A percentile compares a stretch with the other conserved stretches of the same genome.
Conservation (phyloP, 2,329 filamentous ascomycete genomes). For the Calonectria pteridis region DNA sequence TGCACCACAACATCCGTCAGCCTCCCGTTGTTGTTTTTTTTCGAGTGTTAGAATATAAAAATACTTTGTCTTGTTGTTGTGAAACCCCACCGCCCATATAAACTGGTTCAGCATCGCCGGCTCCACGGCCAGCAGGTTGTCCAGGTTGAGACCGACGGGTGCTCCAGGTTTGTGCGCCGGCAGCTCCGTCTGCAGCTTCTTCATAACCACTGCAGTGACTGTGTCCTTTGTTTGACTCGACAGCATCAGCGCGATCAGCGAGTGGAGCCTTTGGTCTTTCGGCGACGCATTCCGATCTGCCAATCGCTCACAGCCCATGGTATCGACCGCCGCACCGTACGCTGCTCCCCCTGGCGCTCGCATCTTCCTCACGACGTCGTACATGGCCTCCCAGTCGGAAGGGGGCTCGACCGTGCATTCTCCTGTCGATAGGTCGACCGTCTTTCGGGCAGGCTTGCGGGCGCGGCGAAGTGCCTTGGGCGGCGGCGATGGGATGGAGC, state of each 20-base stretch:
- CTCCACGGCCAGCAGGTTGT: constrained; percentile 81
- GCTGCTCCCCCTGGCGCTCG: constrained; percentile 66
- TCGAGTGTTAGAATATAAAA: constrained; percentile 5
- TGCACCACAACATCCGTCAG: constrained; percentile 40
- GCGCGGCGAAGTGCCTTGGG: constrained; percentile 46
- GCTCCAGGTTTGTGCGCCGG: constrained; percentile 61
- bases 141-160: constrained; percentile 73
- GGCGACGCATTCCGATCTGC: constrained; percentile 65
- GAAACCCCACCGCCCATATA: constrained; percentile 89
- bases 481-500: constrained; percentile 41
- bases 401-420: constrained; percentile 68
- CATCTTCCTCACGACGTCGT: constrained; percentile 83
- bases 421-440: constrained; percentile 56
- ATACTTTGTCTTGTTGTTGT: constrained; percentile 89
- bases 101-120: constrained; percentile 76
- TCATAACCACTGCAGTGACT: constrained; percentile 87
- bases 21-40: not conserved
- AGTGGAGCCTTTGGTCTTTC: constrained; percentile 81
- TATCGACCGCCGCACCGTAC: constrained; percentile 89
- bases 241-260: constrained; percentile 88
- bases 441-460: constrained; percentile 62
- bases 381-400: constrained; percentile 86
- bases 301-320: constrained; percentile 92
- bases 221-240: constrained; percentile 95
- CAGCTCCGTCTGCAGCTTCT: constrained; percentile 80